Base-by-base conservation (phyloP, 2,329 filamentous ascomycete genomes). In the Phaeophleospora eucalypticola region DNA sequence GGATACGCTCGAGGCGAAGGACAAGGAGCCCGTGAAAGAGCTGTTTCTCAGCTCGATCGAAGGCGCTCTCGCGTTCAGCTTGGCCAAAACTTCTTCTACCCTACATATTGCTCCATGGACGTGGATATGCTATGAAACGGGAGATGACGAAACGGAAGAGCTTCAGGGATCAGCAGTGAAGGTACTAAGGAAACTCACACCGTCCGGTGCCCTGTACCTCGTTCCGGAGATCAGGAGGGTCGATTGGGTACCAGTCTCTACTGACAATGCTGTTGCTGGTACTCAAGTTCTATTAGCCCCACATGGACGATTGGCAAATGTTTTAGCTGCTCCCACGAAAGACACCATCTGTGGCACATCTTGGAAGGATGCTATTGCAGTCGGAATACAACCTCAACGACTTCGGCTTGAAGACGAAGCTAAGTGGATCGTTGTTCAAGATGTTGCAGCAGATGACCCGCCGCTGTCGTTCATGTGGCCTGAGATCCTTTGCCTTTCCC, bases 31-130 rank as follows among this genome's bases (percentile, higher is more conserved):
- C 19, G 34, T 51, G 32, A 52, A 46, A 19, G 44, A 58, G n/a
- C 38, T 57, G 24, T 54, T 63, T 10, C 50, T 61, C 18, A 51
- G 53, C 38, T 58, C 54, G 9, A 50, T 59, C 9, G 52, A 59
- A 42, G 33, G 43, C 16, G 47, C 49, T 9, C 24, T 59, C 12
- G 52, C 52, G 15, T 51, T 49, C 41, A 40, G 20, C 12, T 36
- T 59, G n/a, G 49, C 52, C 19, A 44, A 16, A 40, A 39, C 50
- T 34, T 32, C 43, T 4, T 35, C 34, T 16, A 36, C 48, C 6
- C 35, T 49, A 14, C 52, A 52, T 37, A 20, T 57, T 10, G 52
- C 34, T 12, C 48, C 50, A n/a, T 59, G 56, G 56, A 53, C 49
- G 16, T 59, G 56, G 56, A 20, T 54, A 12, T 55, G 49, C 27